A percentile compares a stretch with the other conserved stretches of the same genome.
These are phyloP conservation scores for Pythium diclinum DNA, from an alignment of 352 stramenopile genomes.

Conservation along the genomic window DNA sequence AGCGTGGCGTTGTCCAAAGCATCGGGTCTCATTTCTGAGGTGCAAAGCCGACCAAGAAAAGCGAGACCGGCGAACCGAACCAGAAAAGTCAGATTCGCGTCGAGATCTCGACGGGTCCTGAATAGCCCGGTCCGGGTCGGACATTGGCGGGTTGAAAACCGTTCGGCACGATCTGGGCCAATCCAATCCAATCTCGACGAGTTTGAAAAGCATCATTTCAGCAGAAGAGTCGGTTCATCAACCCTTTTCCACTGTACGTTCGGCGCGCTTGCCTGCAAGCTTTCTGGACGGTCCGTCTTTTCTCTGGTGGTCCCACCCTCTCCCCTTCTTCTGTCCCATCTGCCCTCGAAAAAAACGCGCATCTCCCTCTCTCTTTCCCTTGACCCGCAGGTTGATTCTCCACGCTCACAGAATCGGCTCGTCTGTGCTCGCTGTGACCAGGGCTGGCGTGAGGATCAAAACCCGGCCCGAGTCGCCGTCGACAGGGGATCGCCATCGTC, in stretches of 20 bases:
- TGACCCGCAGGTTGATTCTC: not conserved
- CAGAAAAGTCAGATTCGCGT: conserved; percentile 10
- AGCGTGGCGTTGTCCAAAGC: not conserved
- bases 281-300: conserved; percentile 17
- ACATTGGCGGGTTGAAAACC: not conserved
- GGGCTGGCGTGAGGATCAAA: conserved; percentile 11
- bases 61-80: not conserved
- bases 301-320: conserved; percentile 12
- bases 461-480: not conserved
- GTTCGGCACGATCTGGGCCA: not conserved
- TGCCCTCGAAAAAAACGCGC: conserved; percentile 2
- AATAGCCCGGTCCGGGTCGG: not conserved
- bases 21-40: not conserved
- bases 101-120: conserved; percentile 2
- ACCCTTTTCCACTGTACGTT: conserved; percentile 13
- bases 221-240: conserved; percentile 21
- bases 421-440: not conserved
- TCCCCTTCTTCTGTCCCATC: conserved; percentile 15
- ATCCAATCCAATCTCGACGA: not conserved
- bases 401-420: not conserved
- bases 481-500: not conserved
- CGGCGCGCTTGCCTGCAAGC: conserved; percentile 15
- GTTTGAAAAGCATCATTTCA: conserved; percentile 5
- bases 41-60: not conserved
- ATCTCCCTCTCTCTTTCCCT: conserved; percentile 11